These are phyloP conservation scores for Zizania palustris DNA, from an alignment of 202 grass and related monocot genomes.

Conservation along the genomic window DNA sequence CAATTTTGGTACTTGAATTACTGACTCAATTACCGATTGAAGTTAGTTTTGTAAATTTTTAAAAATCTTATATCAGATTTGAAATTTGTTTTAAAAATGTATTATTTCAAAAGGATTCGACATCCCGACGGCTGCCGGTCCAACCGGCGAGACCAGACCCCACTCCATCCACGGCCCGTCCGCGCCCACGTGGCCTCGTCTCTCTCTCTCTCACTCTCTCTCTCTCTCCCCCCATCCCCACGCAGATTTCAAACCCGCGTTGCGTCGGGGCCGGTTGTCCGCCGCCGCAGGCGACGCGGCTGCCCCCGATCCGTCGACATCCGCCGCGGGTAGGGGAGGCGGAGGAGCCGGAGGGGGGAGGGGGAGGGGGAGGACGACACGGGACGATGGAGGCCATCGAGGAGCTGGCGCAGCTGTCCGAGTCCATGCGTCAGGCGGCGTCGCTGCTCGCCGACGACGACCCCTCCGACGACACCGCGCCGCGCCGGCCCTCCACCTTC, in stretches of 20 bases:
- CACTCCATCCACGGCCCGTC: neutral
- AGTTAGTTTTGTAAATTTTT: too few species aligned
- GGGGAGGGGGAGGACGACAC: neutral
- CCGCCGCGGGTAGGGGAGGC: neutral
- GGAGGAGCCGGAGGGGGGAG: too few species aligned
- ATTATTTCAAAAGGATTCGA: too few species aligned
- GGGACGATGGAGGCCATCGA: slow-evolving; percentile 87
- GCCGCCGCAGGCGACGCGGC: neutral
- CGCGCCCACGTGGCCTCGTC: neutral
- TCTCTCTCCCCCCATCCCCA: neutral
- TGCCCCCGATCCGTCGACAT: slow-evolving; percentile 28
- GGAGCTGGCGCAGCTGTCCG: slow-evolving; percentile 70
- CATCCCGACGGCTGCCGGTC: too few species aligned
- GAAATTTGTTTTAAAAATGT: too few species aligned
- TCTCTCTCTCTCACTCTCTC: slow-evolving; percentile 22
- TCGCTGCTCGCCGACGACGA: slow-evolving; percentile 92
- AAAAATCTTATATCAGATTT: too few species aligned
- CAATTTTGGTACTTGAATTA: too few species aligned
- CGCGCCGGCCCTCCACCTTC: slow-evolving; percentile 67
- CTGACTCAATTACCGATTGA: too few species aligned
- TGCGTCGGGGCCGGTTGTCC: slow-evolving; percentile 17
- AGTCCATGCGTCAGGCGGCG: slow-evolving; percentile 79
- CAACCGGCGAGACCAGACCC: too few species aligned
- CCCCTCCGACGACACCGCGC: slow-evolving; percentile 55
- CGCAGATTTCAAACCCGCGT: slow-evolving; percentile 58